phyloP scores from a whole-genome alignment of 1,139 yeast species.

The Diutina neorugosa region DNA sequence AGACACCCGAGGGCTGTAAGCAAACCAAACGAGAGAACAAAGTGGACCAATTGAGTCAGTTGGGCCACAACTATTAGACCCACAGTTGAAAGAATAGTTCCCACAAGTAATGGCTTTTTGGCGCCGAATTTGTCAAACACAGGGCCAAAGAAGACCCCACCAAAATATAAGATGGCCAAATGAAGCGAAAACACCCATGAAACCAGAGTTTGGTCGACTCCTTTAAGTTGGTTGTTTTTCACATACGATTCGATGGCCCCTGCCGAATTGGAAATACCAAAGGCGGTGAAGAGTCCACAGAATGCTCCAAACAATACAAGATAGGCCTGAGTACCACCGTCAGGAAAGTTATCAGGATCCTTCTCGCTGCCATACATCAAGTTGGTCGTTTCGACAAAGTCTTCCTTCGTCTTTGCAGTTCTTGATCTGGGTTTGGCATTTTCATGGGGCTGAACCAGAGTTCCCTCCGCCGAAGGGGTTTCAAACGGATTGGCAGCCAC shows the following conservation, averaged over 20 bases:
- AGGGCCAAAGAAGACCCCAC: conserved; percentile 52
- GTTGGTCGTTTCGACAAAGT: background rate
- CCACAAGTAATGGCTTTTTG: conserved; percentile 30
- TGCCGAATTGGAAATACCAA: conserved; percentile 9
- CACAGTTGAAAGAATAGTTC: conserved; percentile 30
- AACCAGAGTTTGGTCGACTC: conserved; percentile 6
- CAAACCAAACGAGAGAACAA: conserved; percentile 45
- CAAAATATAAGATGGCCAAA: conserved; percentile 42
- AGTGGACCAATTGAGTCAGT: conserved; percentile 41
- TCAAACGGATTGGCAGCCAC: background rate
- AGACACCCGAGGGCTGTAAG: conserved; percentile 47
- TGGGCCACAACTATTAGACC: conserved; percentile 47
- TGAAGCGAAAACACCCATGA: conserved; percentile 59
- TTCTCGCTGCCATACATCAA: conserved; percentile 6
- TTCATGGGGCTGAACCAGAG: background rate
- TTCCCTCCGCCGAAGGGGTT: background rate
- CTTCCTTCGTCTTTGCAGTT: background rate
- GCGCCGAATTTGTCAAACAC: conserved; percentile 49
- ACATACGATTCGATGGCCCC: conserved; percentile 9
- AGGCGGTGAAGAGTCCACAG: background rate
- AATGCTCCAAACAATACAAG: background rate
- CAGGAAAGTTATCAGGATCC: conserved; percentile 3
- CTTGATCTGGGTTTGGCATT: background rate
- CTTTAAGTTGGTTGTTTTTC: conserved; percentile 7
- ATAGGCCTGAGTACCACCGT: conserved; percentile 1